Evolutionary conservation across 139 green algal species (phyloP), one percentile per base, ranked within the genome.

Genomic region (Chlorella sorokiniana): DNA sequence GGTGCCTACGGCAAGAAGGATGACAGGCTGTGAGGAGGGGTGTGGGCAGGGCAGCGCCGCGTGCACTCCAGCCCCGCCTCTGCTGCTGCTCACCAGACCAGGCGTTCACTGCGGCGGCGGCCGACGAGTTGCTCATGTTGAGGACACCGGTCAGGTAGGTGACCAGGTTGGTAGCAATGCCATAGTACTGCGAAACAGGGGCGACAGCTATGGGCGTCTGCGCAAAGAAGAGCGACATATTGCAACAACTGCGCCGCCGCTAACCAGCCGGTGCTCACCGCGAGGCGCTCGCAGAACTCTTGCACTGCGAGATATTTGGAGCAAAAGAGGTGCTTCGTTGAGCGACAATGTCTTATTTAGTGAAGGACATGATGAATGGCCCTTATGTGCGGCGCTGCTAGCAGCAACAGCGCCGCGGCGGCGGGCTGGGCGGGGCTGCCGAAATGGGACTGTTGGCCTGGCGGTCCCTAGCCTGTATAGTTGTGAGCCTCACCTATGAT

Each of bases 241-340:
- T n/a, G n/a, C n/a, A n/a, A n/a, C n/a, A n/a, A n/a, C n/a, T n/a
- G n/a, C n/a, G n/a, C n/a, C n/a, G n/a, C n/a, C n/a, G n/a, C n/a
- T n/a, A n/a, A n/a, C n/a, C n/a, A n/a, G n/a, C n/a, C n/a, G n/a
- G n/a, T n/a, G n/a, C 63, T 44, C 63, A 70, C 65, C 65, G 95
- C 95, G 64, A 97, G 85, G 11, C 95, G 86, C 81, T 97, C 95
- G 76, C 94, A 97, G 35, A 97, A 91, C 84, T 98, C 94, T 80
- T 95, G 95, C 10, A 91, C 91, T 81, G 61, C 73, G 35, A 2
- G 8, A 74, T 20, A 33, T 37, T 22, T 29, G 10, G 33, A 6
- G 33, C 11, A 5, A 3, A n/a, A 31, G 35, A n/a, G 23, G 8
- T 45, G 10, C 33, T 42, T 31, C 3, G 35, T 45, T 45, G 11